Conservation (phyloP, 2,329 filamentous ascomycete species). For the Trichophyton mentagrophytes region DNA sequence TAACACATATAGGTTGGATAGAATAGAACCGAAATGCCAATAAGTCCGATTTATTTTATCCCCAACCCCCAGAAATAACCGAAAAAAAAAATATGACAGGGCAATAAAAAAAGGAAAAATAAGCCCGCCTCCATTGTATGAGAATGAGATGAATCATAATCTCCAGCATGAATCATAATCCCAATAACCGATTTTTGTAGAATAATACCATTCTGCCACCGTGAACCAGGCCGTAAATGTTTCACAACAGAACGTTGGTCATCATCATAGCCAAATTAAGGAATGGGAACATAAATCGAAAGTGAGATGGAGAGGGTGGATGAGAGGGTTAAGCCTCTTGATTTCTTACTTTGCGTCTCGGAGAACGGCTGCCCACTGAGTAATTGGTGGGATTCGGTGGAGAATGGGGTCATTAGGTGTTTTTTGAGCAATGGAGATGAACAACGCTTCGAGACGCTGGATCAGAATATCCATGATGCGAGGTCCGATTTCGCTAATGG, state of each 20-base stretch:
- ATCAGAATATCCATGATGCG: slow-evolving; percentile 49
- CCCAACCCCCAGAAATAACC: too few relatives aligned
- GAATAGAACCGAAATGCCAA: too few relatives aligned
- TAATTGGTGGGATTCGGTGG: slow-evolving; percentile 38
- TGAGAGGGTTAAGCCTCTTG: not conserved
- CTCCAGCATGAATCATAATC: not conserved
- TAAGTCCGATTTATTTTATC: too few relatives aligned
- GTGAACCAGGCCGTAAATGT: not conserved
- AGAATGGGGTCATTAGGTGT: slow-evolving; percentile 41
- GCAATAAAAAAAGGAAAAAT: not conserved
- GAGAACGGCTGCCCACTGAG: slow-evolving; percentile 31
- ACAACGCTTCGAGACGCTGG: slow-evolving; percentile 44
- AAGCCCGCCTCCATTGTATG: not conserved
- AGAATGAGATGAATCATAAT: not conserved
- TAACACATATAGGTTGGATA: too few relatives aligned
- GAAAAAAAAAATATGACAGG: not conserved
- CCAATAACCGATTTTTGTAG: not conserved
- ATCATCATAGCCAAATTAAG: not conserved
- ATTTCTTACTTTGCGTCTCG: slow-evolving; percentile 5
- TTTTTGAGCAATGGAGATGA: slow-evolving; percentile 43
- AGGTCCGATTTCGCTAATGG: slow-evolving; percentile 44
- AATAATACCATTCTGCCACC: not conserved
- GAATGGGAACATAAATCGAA: not conserved
- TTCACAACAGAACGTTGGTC: not conserved
- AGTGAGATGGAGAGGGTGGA: not conserved